phyloP scores from a whole-genome alignment of 2,329 filamentous ascomycete genomes.

The Neopestalotiopsis clavispora region DNA sequence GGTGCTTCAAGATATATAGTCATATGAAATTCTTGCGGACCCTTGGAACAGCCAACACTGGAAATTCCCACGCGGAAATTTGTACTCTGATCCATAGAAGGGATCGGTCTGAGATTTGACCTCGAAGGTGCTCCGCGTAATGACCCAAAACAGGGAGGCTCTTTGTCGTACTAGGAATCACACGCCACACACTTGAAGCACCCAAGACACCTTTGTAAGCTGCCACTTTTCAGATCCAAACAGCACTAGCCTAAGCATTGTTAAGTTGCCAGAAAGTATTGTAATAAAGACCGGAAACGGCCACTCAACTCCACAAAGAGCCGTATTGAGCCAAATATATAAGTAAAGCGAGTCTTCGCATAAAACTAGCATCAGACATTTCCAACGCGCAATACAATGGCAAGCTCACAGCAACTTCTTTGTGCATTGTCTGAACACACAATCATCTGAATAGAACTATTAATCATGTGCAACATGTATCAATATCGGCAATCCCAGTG shows the following conservation, averaged over 20 bases:
- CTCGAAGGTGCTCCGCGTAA: no score
- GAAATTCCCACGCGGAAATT: no score
- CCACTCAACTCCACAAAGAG: background rate
- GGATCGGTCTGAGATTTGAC: no score
- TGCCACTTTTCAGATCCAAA: background rate
- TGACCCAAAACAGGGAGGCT: no score
- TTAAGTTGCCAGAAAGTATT: background rate
- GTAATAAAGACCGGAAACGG: background rate
- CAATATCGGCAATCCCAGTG: constrained; percentile 17
- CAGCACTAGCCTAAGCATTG: background rate
- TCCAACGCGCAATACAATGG: background rate
- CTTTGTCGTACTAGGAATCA: background rate
- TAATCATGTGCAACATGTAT: constrained; percentile 11
- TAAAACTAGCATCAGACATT: background rate
- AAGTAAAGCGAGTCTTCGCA: background rate
- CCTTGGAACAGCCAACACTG: no score
- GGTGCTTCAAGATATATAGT: no score
- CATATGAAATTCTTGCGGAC: no score
- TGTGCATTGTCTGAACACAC: background rate
- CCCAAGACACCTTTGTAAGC: background rate
- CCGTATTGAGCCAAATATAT: background rate
- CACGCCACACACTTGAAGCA: background rate
- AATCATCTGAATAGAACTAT: background rate
- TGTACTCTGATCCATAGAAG: no score
- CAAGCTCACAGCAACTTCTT: background rate